Percentiles rank a stretch among this genome's conserved stretches.
phyloP scores from a whole-genome alignment of 768 basidiomycete species.

The Rickenella mellea region DNA sequence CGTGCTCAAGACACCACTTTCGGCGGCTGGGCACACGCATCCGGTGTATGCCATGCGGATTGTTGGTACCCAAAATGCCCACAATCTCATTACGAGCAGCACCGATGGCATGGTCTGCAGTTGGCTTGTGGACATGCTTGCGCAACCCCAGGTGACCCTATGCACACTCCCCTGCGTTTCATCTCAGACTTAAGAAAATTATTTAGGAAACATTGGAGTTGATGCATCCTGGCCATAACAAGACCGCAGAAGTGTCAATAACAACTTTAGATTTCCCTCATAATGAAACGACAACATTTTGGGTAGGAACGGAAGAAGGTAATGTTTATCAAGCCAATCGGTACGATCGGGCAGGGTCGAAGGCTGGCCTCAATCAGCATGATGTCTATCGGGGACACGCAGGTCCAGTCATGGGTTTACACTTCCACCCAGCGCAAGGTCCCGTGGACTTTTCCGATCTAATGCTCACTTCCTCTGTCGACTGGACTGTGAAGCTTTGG shows the following conservation, averaged over 20 bases:
- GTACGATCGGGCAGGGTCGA: conserved; percentile 93
- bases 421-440: conserved; percentile 90
- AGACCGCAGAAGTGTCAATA: conserved; percentile 94
- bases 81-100: conserved; percentile 92
- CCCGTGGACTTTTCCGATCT: conserved; percentile 93
- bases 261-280: conserved; percentile 91
- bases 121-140: conserved; percentile 98
- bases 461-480: conserved; percentile 86
- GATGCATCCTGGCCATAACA: conserved; percentile 82
- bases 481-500: conserved; percentile 99
- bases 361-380: conserved; percentile 88
- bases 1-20: conserved; percentile 91
- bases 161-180: not conserved
- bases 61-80: conserved; percentile 98
- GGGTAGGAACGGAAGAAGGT: conserved; percentile 97
- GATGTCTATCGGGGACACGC: conserved; percentile 91
- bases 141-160: conserved; percentile 77
- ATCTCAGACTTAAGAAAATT: conserved; percentile 1
- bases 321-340: conserved; percentile 95
- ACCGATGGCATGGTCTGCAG: conserved; percentile 96
- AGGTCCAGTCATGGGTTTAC: conserved; percentile 87
- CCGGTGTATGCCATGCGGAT: conserved; percentile 98
- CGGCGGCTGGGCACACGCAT: conserved; percentile 94
- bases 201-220: conserved; percentile 87
- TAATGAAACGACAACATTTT: conserved; percentile 94